These are phyloP conservation scores for Hyphopichia fennica DNA, from an alignment of 1,139 yeast species.

Conservation along the genomic window DNA sequence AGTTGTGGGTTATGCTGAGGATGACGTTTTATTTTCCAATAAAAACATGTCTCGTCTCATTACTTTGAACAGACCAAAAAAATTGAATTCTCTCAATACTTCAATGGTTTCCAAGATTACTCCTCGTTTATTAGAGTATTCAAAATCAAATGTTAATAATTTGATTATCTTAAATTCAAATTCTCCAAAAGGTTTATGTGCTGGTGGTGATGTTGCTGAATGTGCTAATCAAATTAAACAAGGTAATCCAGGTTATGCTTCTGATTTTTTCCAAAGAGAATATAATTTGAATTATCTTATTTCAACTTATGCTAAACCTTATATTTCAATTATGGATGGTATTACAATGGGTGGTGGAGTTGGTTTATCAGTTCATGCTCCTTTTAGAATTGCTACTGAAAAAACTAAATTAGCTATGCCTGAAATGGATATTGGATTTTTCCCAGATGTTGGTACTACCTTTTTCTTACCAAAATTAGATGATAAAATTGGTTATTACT, in stretches of 20 bases:
- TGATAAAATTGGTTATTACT: conserved; percentile 79
- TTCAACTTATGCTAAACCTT: conserved; percentile 82
- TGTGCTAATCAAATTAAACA: conserved; percentile 55
- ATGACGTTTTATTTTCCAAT: conserved; percentile 61
- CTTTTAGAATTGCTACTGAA: conserved; percentile 91
- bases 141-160: conserved; percentile 65
- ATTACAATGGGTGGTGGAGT: conserved; percentile 99
- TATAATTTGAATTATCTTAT: conserved; percentile 78
- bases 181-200: conserved; percentile 66
- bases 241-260: conserved; percentile 53
- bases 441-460: conserved; percentile 94
- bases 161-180: conserved; percentile 70
- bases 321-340: conserved; percentile 83
- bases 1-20: conserved; percentile 30
- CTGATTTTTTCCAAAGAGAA: conserved; percentile 74
- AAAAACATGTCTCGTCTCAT: conserved; percentile 71
- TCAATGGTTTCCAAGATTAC: conserved; percentile 76
- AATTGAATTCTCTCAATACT: conserved; percentile 80
- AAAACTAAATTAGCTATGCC: conserved; percentile 95
- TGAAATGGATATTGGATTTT: conserved; percentile 94
- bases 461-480: conserved; percentile 84
- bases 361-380: conserved; percentile 89
- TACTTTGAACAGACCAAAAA: conserved; percentile 75
- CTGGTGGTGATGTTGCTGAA: conserved; percentile 94
- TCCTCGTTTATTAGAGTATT: conserved; percentile 75